Evolutionary conservation across 2,329 filamentous ascomycete species (phyloP).

Genomic region (Neospermospora avenae): DNA sequence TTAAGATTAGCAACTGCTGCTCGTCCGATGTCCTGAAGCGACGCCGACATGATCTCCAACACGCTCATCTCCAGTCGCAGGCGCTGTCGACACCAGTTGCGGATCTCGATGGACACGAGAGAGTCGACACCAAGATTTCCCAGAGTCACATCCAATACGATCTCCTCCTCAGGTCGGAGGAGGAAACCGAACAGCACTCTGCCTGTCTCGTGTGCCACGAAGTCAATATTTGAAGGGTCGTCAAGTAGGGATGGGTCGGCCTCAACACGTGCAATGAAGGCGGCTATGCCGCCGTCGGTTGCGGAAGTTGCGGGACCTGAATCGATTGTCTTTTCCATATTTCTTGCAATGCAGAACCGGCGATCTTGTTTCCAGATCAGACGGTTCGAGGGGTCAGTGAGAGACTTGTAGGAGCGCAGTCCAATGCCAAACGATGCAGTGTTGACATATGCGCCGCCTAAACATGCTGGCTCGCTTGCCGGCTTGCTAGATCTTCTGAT

Average conservation of each 20-base stretch:
- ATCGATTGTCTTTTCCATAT: too few relatives aligned
- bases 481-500: slow-evolving; percentile 2
- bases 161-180: slow-evolving; percentile 25
- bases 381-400: slow-evolving; percentile 14
- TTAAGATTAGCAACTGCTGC: too few relatives aligned
- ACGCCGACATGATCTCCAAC: slow-evolving; percentile 11
- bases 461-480: neutral
- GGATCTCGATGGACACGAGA: slow-evolving; percentile 14
- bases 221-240: neutral
- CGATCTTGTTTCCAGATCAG: slow-evolving; percentile 13
- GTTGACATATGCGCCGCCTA: neutral
- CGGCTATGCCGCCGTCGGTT: neutral
- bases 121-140: slow-evolving; percentile 12
- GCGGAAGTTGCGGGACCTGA: neutral
- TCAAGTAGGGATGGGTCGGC: slow-evolving; percentile 3
- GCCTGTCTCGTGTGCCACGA: slow-evolving; percentile 10
- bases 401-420: slow-evolving; percentile 1
- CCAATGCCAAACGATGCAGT: slow-evolving; percentile 6
- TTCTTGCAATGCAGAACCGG: neutral
- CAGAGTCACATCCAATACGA: slow-evolving; percentile 3
- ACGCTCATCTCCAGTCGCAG: slow-evolving; percentile 9
- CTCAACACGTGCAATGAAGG: neutral
- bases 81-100: slow-evolving; percentile 9
- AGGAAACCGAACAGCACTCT: slow-evolving; percentile 7
- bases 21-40: too few relatives aligned